Conservation (phyloP, 2,329 filamentous ascomycete genomes). For the Pseudogymnoascus sp. region DNA sequence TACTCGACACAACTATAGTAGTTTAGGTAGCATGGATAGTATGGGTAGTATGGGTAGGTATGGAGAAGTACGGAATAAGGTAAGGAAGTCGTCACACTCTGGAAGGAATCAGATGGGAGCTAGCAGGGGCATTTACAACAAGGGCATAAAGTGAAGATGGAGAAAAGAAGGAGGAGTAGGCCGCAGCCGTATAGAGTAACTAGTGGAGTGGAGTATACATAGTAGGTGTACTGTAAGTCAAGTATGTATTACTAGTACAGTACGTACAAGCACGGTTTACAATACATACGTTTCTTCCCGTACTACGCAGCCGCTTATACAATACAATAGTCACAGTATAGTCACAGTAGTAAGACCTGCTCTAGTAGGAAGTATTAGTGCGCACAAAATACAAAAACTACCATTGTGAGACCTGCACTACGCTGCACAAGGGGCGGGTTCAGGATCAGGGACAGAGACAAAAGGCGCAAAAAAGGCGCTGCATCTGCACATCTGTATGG, state of each 20-base stretch:
- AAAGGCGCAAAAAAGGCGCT: not conserved
- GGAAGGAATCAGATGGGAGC: slow-evolving; percentile 1
- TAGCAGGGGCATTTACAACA: not conserved
- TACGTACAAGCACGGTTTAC: not conserved
- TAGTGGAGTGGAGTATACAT: not conserved
- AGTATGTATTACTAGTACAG: no score
- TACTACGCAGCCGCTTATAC: not conserved
- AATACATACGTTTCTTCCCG: not conserved
- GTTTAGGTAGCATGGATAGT: not conserved
- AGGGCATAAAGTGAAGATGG: not conserved
- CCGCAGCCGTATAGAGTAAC: not conserved
- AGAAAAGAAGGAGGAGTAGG: not conserved
- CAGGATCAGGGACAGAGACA: not conserved
- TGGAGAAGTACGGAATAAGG: not conserved
- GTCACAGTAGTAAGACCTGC: not conserved
- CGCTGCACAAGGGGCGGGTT: not conserved
- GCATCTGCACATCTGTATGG: not conserved
- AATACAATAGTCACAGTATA: no score
- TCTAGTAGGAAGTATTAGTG: not conserved
- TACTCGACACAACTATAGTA: not conserved
- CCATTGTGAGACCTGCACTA: not conserved
- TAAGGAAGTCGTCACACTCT: slow-evolving; percentile 1
- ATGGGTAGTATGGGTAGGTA: not conserved
- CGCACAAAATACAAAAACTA: not conserved
- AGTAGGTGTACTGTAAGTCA: no score